Base-by-base conservation (phyloP, 139 green algal genomes). In the Raphidocelis subcapitata region DNA sequence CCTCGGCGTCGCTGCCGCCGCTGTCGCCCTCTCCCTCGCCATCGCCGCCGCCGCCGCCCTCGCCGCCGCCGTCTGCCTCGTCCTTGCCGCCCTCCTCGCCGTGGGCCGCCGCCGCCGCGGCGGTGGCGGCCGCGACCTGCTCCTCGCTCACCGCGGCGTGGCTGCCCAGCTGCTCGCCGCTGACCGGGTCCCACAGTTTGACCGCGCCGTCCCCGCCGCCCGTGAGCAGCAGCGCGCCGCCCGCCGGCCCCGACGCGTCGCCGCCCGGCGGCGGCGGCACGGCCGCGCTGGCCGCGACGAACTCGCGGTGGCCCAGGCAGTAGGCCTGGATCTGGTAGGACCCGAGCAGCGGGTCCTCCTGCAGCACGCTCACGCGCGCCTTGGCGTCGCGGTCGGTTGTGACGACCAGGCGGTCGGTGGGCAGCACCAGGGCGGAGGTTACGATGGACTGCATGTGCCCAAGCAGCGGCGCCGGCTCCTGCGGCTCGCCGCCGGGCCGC, bases 381-480 rank as follows among this genome's bases (percentile, higher is more conserved):
- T 94, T 94, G 65, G 68, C 61, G 52, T 97, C 91, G 49, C 86
- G 70, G 67, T 97, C 92, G n/a, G 81, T 81, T 28, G 77, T 95
- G 10, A 83, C 89, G 21, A 97, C 29, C 77, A 88, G 56, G 65
- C 69, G 56, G 87, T 81, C 59, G 23, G n/a, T 8, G 2, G 72
- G 79, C 2, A 83, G 87, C 10, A 88, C 61, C 0, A 76, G 56
- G 10, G 97, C 49, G 14, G 75, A 82, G 4, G 88, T 93, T 29
- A 97, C 75, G 61, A 95, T 92, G 69, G 84, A 88, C 81, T 88
- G 92, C 32, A 91, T 88, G 79, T 97, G 92, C 0, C 88, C 92
- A 55, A 97, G 73, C 69, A 97, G 77, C 52, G 89, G 65, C 20
- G 57, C 69, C 8, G 87, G 70, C 61, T 62, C 65, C 16, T 55